Evolutionary conservation across 192 early-diverging fungal genomes (phyloP).

Genomic region (Linnemannia elongata): DNA sequence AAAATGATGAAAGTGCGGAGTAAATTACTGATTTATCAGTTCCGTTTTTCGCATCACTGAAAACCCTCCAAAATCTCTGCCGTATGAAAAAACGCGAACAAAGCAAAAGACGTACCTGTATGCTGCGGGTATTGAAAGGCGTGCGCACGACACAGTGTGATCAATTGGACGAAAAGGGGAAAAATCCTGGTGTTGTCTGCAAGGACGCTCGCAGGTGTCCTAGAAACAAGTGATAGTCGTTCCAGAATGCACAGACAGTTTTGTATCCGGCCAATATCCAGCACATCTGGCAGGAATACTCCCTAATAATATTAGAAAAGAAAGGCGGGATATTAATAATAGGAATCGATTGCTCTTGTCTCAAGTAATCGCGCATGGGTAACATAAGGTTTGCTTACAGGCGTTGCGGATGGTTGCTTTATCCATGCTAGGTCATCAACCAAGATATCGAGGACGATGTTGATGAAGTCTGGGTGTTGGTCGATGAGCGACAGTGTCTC

Average conservation of each 20-base stretch:
- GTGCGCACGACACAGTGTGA: slow-evolving; percentile 45
- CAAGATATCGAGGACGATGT: slow-evolving; percentile 16
- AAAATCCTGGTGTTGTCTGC: slow-evolving; percentile 12
- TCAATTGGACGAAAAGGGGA: slow-evolving; percentile 35
- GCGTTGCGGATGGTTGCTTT: slow-evolving; percentile 26
- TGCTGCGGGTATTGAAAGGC: slow-evolving; percentile 44
- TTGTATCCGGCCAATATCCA: slow-evolving; percentile 45
- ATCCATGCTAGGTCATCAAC: slow-evolving; percentile 47
- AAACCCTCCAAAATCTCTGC: too few relatives aligned
- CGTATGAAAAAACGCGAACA: too few relatives aligned
- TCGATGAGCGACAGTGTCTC: slow-evolving; percentile 8
- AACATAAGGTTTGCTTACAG: slow-evolving; percentile 8
- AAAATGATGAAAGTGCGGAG: not conserved
- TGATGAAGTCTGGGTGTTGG: slow-evolving; percentile 23
- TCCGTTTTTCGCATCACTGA: not conserved
- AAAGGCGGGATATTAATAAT: not conserved
- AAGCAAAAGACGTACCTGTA: slow-evolving; percentile 16
- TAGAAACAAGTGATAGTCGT: slow-evolving; percentile 33
- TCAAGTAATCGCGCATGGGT: not conserved
- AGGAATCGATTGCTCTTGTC: not conserved
- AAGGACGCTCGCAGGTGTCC: slow-evolving; percentile 1
- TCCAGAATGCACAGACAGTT: slow-evolving; percentile 50
- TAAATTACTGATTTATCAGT: not conserved
- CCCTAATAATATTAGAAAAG: not conserved
- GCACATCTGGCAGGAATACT: slow-evolving; percentile 18